A percentile compares a stretch with the other conserved stretches of the same genome.
These are phyloP conservation scores for Penicillium flavigenum DNA, from an alignment of 495 filamentous ascomycete genomes.

Conservation along the genomic window DNA sequence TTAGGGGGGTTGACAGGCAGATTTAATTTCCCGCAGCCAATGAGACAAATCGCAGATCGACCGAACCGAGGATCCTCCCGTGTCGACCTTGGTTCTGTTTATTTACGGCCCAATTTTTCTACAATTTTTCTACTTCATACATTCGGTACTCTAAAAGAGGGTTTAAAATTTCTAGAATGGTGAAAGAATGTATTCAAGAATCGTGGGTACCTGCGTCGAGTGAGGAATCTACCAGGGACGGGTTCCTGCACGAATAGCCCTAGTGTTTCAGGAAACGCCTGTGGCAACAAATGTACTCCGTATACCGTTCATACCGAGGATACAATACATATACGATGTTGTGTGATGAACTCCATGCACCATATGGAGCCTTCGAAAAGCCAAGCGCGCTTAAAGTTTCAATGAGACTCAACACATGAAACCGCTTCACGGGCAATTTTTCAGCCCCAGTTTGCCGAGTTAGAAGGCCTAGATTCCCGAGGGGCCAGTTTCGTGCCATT, in stretches of 20 bases:
- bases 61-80: conserved; percentile 1
- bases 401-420: not conserved
- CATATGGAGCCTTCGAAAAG: not conserved
- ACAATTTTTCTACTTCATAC: not conserved
- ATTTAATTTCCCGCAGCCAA: conserved; percentile 1
- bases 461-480: conserved; percentile 6
- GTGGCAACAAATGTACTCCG: not conserved
- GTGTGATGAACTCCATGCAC: not conserved
- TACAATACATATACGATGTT: not conserved
- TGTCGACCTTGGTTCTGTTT: conserved; percentile 6
- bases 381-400: conserved; percentile 4
- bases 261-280: conserved; percentile 4
- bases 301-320: not conserved
- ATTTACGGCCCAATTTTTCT: not conserved
- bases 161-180: not conserved
- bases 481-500: not conserved
- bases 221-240: conserved; percentile 3
- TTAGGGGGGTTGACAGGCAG: not conserved
- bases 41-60: not conserved
- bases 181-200: not conserved
- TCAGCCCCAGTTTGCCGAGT: not conserved
- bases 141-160: not conserved
- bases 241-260: conserved; percentile 5
- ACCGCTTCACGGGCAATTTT: not conserved
- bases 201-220: not conserved